A percentile compares a stretch with the other conserved stretches of the same genome.
phyloP scores from a whole-genome alignment of 768 basidiomycete species.

The Rhodocollybia butyracea region DNA sequence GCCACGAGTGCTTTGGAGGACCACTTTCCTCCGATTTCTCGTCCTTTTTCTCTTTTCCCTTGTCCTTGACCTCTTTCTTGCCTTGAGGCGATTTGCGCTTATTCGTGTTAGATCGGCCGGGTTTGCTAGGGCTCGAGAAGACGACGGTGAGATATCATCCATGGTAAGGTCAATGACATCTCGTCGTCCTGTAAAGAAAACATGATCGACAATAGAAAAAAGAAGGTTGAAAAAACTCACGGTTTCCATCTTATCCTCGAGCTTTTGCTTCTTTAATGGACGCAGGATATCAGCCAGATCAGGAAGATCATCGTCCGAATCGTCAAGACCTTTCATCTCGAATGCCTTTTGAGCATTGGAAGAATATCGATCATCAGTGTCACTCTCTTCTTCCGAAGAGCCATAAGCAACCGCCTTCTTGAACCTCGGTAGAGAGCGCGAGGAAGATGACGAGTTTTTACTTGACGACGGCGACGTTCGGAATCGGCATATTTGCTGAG shows the following conservation, averaged over 20 bases:
- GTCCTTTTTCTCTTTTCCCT: slow-evolving; percentile 8
- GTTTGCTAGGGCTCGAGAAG: slow-evolving; percentile 2
- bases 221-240: no score
- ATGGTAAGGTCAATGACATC: slow-evolving; percentile 25
- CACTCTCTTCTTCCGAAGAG: slow-evolving; percentile 18
- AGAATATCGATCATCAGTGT: slow-evolving; percentile 13
- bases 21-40: slow-evolving; percentile 23
- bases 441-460: slow-evolving; percentile 18
- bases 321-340: slow-evolving; percentile 29
- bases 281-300: slow-evolving; percentile 40
- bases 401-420: slow-evolving; percentile 11
- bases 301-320: slow-evolving; percentile 53
- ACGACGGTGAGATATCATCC: slow-evolving; percentile 23
- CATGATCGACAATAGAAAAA: no score
- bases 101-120: slow-evolving; percentile 3
- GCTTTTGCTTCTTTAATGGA: slow-evolving; percentile 32
- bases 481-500: slow-evolving; percentile 32
- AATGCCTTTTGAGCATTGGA: slow-evolving; percentile 14
- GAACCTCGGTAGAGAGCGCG: neutral
- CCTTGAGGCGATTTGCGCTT: slow-evolving; percentile 4
- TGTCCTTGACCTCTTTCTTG: no score
- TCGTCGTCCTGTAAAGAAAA: no score
- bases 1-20: slow-evolving; percentile 43
- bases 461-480: neutral
- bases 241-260: slow-evolving; percentile 2